phyloP scores from a whole-genome alignment of 1,284 basidiomycete species.

The Chalciporus sp. region DNA sequence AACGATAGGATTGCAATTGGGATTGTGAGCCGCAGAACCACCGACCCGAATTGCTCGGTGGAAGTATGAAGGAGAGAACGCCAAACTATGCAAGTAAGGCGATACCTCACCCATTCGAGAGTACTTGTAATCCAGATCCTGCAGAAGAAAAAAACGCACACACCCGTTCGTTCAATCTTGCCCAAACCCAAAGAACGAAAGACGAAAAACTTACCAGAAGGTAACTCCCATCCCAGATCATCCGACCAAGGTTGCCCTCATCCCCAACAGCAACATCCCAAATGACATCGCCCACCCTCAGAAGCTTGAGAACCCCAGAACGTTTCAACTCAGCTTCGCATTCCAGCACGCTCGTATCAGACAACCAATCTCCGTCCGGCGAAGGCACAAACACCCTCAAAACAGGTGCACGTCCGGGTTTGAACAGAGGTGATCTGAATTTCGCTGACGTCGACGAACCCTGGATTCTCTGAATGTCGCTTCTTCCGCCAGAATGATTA shows the following conservation, averaged over 20 bases:
- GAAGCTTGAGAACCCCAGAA: conserved; percentile 52
- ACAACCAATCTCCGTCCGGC: conserved; percentile 80
- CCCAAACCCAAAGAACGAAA: conserved; percentile 3
- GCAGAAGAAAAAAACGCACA: neutral
- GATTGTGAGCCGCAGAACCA: conserved; percentile 41
- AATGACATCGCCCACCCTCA: conserved; percentile 75
- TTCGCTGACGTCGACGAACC: conserved; percentile 16
- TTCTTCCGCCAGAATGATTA: conserved; percentile 38
- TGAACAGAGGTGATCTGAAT: conserved; percentile 72
- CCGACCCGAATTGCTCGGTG: conserved; percentile 75
- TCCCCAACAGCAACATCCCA: conserved; percentile 84
- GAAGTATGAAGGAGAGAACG: conserved; percentile 83
- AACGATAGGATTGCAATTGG: conserved; percentile 64
- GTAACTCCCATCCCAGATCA: conserved; percentile 84
- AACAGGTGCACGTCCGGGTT: conserved; percentile 67
- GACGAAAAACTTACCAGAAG: conserved; percentile 54
- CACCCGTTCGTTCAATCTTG: conserved; percentile 8
- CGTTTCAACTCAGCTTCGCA: conserved; percentile 76
- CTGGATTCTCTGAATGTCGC: conserved; percentile 7
- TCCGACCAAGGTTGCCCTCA: conserved; percentile 74
- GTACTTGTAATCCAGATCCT: conserved; percentile 84
- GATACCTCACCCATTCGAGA: conserved; percentile 74
- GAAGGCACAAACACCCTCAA: conserved; percentile 80
- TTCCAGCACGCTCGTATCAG: conserved; percentile 72
- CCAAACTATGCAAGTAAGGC: conserved; percentile 71